Base-by-base conservation (phyloP, 1,284 basidiomycete species). In the Phellopilus nigrolimitatus region DNA sequence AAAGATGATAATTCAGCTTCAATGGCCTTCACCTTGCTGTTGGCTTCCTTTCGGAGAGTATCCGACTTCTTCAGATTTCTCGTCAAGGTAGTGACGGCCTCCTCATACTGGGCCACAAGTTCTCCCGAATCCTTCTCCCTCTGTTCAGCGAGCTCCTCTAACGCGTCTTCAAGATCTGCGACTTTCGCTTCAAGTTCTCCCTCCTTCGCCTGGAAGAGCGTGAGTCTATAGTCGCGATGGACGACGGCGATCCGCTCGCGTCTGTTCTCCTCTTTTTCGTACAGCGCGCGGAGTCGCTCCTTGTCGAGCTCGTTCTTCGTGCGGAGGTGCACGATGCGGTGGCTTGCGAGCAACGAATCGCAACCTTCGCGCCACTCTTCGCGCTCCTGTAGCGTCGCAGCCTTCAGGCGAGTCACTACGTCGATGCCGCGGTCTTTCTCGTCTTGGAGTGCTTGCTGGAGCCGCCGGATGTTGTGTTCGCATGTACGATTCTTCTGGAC, bases 151-250 rank as follows among this genome's bases (percentile, higher is more conserved):
- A 69, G 55, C 9, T 63, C 63, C 38, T 71, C 66, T 17, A 85
- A 60, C 49, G 69, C 71, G 28, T 66, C 64, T 57, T 67, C 64
- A 1, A 70, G 57, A 43, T 62, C 57, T 6, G 57, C 61, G 8
- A 67, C 47, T 19, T 64, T 62, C 34, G 66, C 61, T 59, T 84
- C 79, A 37, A 85, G 65, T 56, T 82, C 80, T 5, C 69, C 67
- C 59, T 86, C 83, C 51, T 73, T 71, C 15, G 70, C 71, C 62
- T 83, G 79, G 59, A 84, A 86, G 64, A 78, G 74, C 7, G 73
- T 76, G 49, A 88, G 74, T 61, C 75, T 74, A 59, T 71, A 78
- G 55, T 89, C 85, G 51, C 82, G 69, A 60, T 81, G 79, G 37
- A 82, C 55, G 31, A 72, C 64, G 48, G 74, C 71, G 22, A 84